Evolutionary conservation across 306 rosid species (phyloP), one percentile per base, ranked within the genome.

Genomic region (Quercus berberidifolia): DNA sequence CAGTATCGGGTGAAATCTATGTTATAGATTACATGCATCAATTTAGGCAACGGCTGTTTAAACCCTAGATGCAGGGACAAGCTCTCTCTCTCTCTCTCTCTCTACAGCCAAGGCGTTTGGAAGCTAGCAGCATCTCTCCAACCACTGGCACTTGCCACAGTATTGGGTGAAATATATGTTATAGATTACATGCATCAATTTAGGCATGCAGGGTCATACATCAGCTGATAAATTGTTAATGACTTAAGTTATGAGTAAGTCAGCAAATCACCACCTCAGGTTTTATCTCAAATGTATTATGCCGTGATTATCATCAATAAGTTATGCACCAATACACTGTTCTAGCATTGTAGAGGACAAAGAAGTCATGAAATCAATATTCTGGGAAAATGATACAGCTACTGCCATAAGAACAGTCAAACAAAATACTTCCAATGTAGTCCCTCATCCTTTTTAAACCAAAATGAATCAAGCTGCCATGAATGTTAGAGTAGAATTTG

Each of bases 271-370:
- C 41, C 43, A 64, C 31, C 43, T 31, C 6, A 15, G 70, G 70
- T 19, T 31, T 21, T 2, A 33, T 9, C 19, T 19, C 71, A 67
- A 67, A 31, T 9, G 25, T 41, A 31, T 67, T 33, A 19, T 33
- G 25, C 38, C 1, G 0, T 46, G 10, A 33, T 3, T 18, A 33
- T 67, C 38, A 63, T 33, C 6, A 33, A 12, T 65, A 26, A 49
- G 10, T 38, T 76, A 43, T 28, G 26, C 69, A 71, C 51, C 51
- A 78, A 54, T 76, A 74, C 79, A 76, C 57, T 19, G 56, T 71
- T 64, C 26, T 2, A 43, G 65, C 69, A 69, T 13, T 38, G 28
- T 33, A 67, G 8, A 46, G 21, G 71, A 21, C 51, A 65, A 3
- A 21, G 14, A 2, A 35, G 18, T 65, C 46, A 30, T 6, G 23